Base-by-base conservation (phyloP, 225 moss, liverwort and hornwort species). In the Pseudisothecium myosuroides region DNA sequence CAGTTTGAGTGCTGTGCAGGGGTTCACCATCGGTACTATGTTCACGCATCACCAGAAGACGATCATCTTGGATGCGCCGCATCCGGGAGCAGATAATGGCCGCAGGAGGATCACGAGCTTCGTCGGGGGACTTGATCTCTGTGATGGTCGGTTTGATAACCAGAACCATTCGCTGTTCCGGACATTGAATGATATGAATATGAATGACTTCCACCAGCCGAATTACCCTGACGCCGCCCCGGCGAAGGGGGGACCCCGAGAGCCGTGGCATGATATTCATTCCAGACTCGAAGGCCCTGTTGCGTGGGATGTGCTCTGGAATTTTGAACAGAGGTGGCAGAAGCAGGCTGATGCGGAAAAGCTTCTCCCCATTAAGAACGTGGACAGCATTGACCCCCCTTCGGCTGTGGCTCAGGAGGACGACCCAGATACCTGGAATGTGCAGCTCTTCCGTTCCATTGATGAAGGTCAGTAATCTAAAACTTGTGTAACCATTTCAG, bases 211-310 rank as follows among this genome's bases (percentile, higher is more conserved):
- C 77, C 96, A 96, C 82, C 97, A 97, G 89, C 95, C 96, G 56
- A 97, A 96, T 75, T 96, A 88, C 55, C 34, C 90, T 1, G 95
- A 87, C 27, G 69, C 88, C 28, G 58, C 93, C 8, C 64, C 79
- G 19, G 92, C 89, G 29, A 88, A 82, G 45, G 97, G 96, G 41
- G 96, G 96, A 6, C 96, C 97, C 13, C 93, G 97, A 39, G 96
- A 96, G 88, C 97, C 97, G 17, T 97, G 97, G 97, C 97, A 97
- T 61, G 97, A 97, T 28, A 97, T 97, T 65, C 97, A 96, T 80
- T 87, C 91, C 50, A 76, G 86, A 61, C 39, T 97, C 14, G 97
- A 97, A 84, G 97, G 97, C 11, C 86, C 89, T 6, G 86, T 94
- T 32, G 97, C 97, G 14, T 97, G 97, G 97, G 97, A 97, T 86